Evolutionary conservation across 805 yeast species (phyloP).

Genomic region (Myxozyma udenii): DNA sequence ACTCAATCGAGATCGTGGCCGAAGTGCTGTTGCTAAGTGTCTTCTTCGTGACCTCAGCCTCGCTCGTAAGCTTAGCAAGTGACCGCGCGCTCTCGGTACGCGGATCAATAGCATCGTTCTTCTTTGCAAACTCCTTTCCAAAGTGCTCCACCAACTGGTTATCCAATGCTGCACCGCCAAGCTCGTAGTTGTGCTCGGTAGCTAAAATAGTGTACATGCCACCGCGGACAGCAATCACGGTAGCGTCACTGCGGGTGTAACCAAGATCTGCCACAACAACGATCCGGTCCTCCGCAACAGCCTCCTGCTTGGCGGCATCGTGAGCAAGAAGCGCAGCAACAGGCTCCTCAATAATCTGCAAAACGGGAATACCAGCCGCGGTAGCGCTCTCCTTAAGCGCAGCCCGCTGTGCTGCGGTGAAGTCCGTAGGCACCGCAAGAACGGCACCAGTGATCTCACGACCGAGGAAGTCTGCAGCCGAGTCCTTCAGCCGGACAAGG

Average conservation of each 20-base stretch:
- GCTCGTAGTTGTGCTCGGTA: conserved; percentile 72
- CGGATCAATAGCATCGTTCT: conserved; percentile 69
- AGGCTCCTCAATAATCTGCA: conserved; percentile 90
- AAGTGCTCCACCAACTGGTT: conserved; percentile 74
- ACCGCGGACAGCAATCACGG: conserved; percentile 88
- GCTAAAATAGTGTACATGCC: conserved; percentile 88
- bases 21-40: conserved; percentile 86
- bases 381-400: conserved; percentile 60
- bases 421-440: conserved; percentile 86
- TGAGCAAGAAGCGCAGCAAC: conserved; percentile 87
- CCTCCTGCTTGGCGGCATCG: conserved; percentile 38
- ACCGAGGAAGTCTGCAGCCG: conserved; percentile 93
- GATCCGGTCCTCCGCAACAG: conserved; percentile 56
- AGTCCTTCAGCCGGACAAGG: conserved; percentile 70
- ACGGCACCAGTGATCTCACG: conserved; percentile 75
- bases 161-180: conserved; percentile 90
- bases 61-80: conserved; percentile 80
- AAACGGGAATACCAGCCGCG: conserved; percentile 71
- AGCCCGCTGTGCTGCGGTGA: conserved; percentile 66
- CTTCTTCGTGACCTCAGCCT: conserved; percentile 79
- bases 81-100: conserved; percentile 70
- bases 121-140: conserved; percentile 92
- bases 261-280: conserved; percentile 96
- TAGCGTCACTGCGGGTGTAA: conserved; percentile 92
- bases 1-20: conserved; percentile 90